Percentiles rank a stretch among this genome's conserved stretches.
Conservation (phyloP, 2,329 filamentous ascomycete species). For the Aspergillus viridinutans region DNA sequence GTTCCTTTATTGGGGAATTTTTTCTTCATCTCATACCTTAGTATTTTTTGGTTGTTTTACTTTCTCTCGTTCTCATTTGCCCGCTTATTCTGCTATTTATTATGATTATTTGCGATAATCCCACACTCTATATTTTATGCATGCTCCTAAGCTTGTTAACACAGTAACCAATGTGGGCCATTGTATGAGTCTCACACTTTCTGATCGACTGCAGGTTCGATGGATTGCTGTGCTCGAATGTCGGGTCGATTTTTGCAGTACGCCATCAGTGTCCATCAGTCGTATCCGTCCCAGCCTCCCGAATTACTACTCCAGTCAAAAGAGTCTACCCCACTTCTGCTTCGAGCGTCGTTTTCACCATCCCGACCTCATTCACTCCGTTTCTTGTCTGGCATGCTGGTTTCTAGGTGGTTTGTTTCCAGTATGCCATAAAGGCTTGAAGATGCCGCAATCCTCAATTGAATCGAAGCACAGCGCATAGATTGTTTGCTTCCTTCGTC, state of each 20-base stretch:
- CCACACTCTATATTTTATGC: background rate
- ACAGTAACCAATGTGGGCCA: background rate
- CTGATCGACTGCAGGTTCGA: background rate
- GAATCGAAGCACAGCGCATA: conserved; percentile 14
- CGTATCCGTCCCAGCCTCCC: conserved; percentile 16
- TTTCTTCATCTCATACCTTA: background rate
- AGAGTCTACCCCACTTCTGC: conserved; percentile 18
- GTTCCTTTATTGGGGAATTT: background rate
- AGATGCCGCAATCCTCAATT: conserved; percentile 19
- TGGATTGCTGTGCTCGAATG: background rate
- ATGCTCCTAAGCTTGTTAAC: background rate
- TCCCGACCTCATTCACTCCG: conserved; percentile 10
- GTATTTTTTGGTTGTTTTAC: background rate
- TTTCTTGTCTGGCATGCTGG: background rate
- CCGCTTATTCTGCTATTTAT: background rate
- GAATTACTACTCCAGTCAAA: conserved; percentile 19
- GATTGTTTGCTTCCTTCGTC: conserved; percentile 4
- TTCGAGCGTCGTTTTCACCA: conserved; percentile 13
- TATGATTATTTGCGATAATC: background rate
- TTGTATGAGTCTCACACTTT: background rate
- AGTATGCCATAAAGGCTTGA: conserved; percentile 16
- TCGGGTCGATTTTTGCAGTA: background rate
- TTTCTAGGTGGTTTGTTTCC: conserved; percentile 4
- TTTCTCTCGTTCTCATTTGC: background rate
- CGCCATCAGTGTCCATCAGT: background rate